Base-by-base conservation (phyloP, 2,329 filamentous ascomycete species). In the Cryphonectria nitschkei region DNA sequence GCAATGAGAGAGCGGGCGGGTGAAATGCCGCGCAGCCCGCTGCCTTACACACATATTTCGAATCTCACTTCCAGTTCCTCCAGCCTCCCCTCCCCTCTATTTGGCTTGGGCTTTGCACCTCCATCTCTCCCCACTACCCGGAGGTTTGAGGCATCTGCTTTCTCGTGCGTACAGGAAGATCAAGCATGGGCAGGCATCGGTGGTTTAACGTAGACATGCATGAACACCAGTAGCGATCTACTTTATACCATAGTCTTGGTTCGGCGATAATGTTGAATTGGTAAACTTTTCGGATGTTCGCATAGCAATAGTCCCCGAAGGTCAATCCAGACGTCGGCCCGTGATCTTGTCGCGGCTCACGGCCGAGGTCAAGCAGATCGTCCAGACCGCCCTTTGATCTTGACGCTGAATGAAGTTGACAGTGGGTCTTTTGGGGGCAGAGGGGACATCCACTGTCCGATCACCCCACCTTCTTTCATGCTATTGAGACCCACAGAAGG, bases 21-120 rank as follows among this genome's bases (percentile, higher is more conserved):
- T 26, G 43, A 19, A 67, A 22, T 39, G 43, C 61, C 46, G 46
- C 66, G 68, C 37, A 39, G 63, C 56, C 62, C 61, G 46, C 56
- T 68, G 39, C 43, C 29, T 32, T 54, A 70, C 54, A 71, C 54
- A 71, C 71, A 73, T 54, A 58, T 54, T 63, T 63, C 50, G 43
- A 69, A 66, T 58, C 58, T 65, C 16, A 70, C 65, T 41, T 64
- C 61, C 52, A 13, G 60, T 41, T 34, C 43, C 41, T 62, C 9
- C 37, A 39, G 26, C 43, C 19, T 29, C 7, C 19, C n/a, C 64
- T 66, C 46, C 19, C 32, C 16, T 2, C 41, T 22, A 32, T 29
- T 8, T 63, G 37, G 29, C 41, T 22, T n/a, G 19, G 43, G 39
- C 61, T 43, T 22, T 11, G 14, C 2, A 64, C 61, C 61, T 32